phyloP scores from a whole-genome alignment of 129 eudicot species.

The Pittosporum tobira region DNA sequence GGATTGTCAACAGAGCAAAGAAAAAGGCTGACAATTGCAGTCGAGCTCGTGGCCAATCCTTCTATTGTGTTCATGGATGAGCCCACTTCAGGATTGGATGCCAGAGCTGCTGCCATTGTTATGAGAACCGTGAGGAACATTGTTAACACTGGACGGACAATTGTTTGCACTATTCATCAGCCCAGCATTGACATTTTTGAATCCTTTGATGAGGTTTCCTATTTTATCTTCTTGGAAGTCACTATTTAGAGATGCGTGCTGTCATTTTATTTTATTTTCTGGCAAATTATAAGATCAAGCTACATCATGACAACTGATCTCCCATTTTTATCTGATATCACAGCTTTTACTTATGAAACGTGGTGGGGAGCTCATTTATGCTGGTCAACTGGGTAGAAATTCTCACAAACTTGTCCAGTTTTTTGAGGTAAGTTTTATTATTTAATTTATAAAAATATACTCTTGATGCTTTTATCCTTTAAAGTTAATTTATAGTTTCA shows the following conservation, averaged over 20 bases:
- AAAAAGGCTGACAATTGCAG: conserved; percentile 87
- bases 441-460: neutral
- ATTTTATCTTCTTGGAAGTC: neutral
- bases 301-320: neutral
- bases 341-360: conserved; percentile 82
- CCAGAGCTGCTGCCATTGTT: conserved; percentile 98
- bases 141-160: conserved; percentile 88
- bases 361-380: conserved; percentile 82
- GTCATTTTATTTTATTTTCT: no score
- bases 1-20: conserved; percentile 93
- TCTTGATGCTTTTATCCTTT: neutral
- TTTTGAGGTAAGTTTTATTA: conserved; percentile 50
- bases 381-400: conserved; percentile 74
- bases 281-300: no score
- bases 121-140: conserved; percentile 97
- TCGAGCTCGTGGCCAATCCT: conserved; percentile 95
- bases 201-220: conserved; percentile 86
- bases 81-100: conserved; percentile 97
- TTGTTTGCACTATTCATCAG: conserved; percentile 97
- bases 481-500: neutral
- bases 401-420: conserved; percentile 53
- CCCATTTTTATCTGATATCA: neutral
- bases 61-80: conserved; percentile 97
- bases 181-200: conserved; percentile 95
- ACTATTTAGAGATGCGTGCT: neutral